Evolutionary conservation across 768 basidiomycete species (phyloP).

Genomic region (Naganishia randhawae): DNA sequence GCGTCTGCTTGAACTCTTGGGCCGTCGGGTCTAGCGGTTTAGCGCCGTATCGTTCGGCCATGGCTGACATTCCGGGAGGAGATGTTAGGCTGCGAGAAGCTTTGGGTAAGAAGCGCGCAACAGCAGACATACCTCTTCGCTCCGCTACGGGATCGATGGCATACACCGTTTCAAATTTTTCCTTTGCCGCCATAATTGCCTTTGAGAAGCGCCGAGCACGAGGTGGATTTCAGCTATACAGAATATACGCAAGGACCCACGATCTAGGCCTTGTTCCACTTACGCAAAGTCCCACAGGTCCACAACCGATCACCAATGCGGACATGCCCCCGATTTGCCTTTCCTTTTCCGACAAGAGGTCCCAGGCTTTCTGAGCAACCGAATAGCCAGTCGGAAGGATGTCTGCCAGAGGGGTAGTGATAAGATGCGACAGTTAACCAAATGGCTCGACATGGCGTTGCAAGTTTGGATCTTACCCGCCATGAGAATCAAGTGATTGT

Average conservation of each 20-base stretch:
- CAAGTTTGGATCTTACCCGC: slow-evolving; percentile 12
- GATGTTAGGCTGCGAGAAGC: background rate
- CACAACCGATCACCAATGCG: slow-evolving; percentile 49
- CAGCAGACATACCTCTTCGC: slow-evolving; percentile 22
- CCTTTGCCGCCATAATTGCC: slow-evolving; percentile 48
- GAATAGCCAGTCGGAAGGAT: slow-evolving; percentile 49
- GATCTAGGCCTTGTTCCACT: background rate
- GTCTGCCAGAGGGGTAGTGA: slow-evolving; percentile 32
- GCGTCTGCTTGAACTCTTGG: slow-evolving; percentile 29
- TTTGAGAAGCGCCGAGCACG: too few relatives aligned
- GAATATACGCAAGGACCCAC: background rate
- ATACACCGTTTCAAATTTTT: slow-evolving; percentile 47
- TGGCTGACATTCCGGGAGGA: slow-evolving; percentile 28
- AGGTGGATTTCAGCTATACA: background rate
- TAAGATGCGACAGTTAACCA: background rate
- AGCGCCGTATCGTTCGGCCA: slow-evolving; percentile 49
- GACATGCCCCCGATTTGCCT: slow-evolving; percentile 34
- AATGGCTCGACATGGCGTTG: background rate
- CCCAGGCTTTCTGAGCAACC: slow-evolving; percentile 42
- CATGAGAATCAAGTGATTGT: slow-evolving; percentile 29
- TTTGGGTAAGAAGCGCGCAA: background rate
- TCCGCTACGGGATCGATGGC: slow-evolving; percentile 35
- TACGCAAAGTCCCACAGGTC: slow-evolving; percentile 45
- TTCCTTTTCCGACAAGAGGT: slow-evolving; percentile 38
- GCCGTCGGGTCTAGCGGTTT: slow-evolving; percentile 37